Percentiles rank a stretch among this genome's conserved stretches.
Conservation (phyloP, 2,329 filamentous ascomycete genomes). For the Fusarium kyushuense region DNA sequence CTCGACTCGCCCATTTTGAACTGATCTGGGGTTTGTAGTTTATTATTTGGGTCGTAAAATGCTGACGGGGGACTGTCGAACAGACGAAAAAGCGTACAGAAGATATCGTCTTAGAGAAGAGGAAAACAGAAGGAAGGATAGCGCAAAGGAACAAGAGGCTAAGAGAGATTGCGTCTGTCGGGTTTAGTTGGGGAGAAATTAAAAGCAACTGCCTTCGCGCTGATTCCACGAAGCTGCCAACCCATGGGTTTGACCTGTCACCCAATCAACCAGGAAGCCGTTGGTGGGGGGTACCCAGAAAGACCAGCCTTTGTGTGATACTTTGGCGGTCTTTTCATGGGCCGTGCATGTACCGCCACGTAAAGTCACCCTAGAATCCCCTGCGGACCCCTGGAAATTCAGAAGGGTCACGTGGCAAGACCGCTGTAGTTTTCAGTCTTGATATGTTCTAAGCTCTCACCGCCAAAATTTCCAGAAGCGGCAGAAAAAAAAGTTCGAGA, state of each 20-base stretch:
- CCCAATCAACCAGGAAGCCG: constrained; percentile 48
- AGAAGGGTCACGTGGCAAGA: constrained; percentile 35
- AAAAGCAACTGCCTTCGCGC: constrained; percentile 44
- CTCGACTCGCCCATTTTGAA: constrained; percentile 63
- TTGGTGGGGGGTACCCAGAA: constrained; percentile 46
- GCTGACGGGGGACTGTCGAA: constrained; percentile 6
- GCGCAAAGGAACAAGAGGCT: constrained; percentile 22
- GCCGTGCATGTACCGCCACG: constrained; percentile 24
- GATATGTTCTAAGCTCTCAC: constrained; percentile 46
- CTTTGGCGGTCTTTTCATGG: constrained; percentile 25
- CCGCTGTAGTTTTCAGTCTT: too few species aligned
- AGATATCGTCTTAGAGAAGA: constrained; percentile 16
- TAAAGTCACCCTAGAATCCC: constrained; percentile 35
- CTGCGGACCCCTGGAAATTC: constrained; percentile 25
- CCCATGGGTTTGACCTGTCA: constrained; percentile 38
- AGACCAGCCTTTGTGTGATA: constrained; percentile 27
- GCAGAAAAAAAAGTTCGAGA: constrained; percentile 51
- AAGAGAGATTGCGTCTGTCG: constrained; percentile 43
- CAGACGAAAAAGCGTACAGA: constrained; percentile 1
- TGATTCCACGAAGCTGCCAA: constrained; percentile 46
- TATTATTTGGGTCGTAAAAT: constrained; percentile 35
- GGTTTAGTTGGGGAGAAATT: constrained; percentile 49
- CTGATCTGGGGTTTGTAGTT: constrained; percentile 28
- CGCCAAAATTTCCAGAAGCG: constrained; percentile 51
- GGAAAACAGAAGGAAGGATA: constrained; percentile 12